A percentile compares a stretch with the other conserved stretches of the same genome.
phyloP scores from a whole-genome alignment of 2,329 filamentous ascomycete genomes.

The Pseudogymnoascus sp. region DNA sequence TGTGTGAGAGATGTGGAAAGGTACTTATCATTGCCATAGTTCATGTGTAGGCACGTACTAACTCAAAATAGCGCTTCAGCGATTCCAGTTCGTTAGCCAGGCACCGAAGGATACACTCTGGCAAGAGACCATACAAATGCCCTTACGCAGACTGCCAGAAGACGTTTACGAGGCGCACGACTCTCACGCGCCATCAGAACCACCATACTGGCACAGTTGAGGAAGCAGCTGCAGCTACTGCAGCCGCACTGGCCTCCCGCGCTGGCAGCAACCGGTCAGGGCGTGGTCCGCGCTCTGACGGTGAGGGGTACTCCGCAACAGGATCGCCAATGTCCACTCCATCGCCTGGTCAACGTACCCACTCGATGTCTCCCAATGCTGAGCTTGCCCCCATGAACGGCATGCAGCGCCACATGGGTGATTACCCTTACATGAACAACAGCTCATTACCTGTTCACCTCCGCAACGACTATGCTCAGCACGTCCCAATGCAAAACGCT shows the following conservation, averaged over 20 bases:
- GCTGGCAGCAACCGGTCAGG: slow-evolving; percentile 30
- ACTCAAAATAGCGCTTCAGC: slow-evolving; percentile 68
- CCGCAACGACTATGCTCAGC: slow-evolving; percentile 49
- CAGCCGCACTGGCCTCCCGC: slow-evolving; percentile 65
- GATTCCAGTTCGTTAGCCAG: slow-evolving; percentile 91
- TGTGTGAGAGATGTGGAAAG: slow-evolving; percentile 95
- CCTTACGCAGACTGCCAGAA: slow-evolving; percentile 97
- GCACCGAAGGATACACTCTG: slow-evolving; percentile 90
- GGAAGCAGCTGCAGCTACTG: slow-evolving; percentile 82
- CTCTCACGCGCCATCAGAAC: slow-evolving; percentile 89
- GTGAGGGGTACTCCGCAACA: slow-evolving; percentile 62
- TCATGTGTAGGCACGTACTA: slow-evolving; percentile 18
- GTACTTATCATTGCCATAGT: slow-evolving; percentile 40
- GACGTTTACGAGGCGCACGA: slow-evolving; percentile 93
- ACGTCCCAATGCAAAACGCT: slow-evolving; percentile 50
- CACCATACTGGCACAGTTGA: slow-evolving; percentile 93
- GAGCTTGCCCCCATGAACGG: slow-evolving; percentile 68
- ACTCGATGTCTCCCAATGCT: slow-evolving; percentile 72
- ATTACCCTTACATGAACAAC: slow-evolving; percentile 68
- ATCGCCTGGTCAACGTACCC: slow-evolving; percentile 64
- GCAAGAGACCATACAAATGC: slow-evolving; percentile 94
- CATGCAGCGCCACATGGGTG: slow-evolving; percentile 44
- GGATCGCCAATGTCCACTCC: slow-evolving; percentile 72
- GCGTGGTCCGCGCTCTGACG: slow-evolving; percentile 58
- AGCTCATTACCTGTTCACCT: slow-evolving; percentile 78